phyloP scores from a whole-genome alignment of 768 basidiomycete species.

The Suillus subaureus region DNA sequence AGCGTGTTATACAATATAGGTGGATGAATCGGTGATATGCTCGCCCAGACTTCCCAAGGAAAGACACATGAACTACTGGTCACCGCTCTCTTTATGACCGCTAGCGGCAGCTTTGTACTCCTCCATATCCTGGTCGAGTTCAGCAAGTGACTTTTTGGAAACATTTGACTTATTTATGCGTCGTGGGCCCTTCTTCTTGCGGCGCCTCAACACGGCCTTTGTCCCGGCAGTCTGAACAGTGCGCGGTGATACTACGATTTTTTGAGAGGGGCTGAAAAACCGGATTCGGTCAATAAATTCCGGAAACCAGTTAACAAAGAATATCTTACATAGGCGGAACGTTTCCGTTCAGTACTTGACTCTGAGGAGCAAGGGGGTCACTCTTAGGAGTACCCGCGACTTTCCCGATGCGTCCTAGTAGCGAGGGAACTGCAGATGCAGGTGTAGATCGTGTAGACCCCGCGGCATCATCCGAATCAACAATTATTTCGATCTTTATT shows the following conservation, averaged over 20 bases:
- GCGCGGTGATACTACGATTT: constrained; percentile 13
- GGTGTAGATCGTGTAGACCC: constrained; percentile 22
- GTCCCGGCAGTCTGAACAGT: constrained; percentile 23
- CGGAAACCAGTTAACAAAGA: not conserved
- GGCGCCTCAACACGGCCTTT: constrained; percentile 38
- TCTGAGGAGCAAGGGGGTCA: constrained; percentile 9
- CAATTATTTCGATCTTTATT: constrained; percentile 65
- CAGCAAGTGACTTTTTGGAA: constrained; percentile 43
- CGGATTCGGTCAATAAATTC: not conserved
- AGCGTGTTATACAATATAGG: constrained; percentile 8
- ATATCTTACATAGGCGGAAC: constrained; percentile 15
- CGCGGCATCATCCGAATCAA: constrained; percentile 40
- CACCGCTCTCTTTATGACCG: constrained; percentile 17
- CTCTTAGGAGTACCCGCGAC: constrained; percentile 9
- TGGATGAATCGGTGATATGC: not conserved
- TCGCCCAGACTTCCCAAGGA: not conserved
- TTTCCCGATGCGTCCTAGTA: constrained; percentile 40
- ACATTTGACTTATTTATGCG: constrained; percentile 58
- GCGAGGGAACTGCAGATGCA: constrained; percentile 35
- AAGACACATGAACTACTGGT: constrained; percentile 1
- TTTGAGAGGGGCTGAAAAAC: constrained; percentile 22
- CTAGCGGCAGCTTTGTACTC: constrained; percentile 59
- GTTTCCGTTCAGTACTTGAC: constrained; percentile 21
- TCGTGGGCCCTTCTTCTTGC: constrained; percentile 74
- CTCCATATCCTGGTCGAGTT: constrained; percentile 82